Conservation (phyloP, 768 basidiomycete species). For the Trametes meyenii region DNA sequence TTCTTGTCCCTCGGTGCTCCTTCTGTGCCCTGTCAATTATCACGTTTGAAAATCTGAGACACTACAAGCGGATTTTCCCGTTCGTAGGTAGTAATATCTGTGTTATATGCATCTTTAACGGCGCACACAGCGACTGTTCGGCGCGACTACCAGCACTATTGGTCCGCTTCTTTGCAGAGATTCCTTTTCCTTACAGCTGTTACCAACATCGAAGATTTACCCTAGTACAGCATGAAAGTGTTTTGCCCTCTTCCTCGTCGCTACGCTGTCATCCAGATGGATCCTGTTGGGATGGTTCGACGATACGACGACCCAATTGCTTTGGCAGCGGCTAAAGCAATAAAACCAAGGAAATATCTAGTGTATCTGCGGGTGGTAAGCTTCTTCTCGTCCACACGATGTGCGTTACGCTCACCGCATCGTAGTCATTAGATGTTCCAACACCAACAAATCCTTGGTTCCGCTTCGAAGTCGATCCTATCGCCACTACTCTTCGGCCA, state of each 20-base stretch:
- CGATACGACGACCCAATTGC: neutral
- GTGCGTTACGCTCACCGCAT: neutral
- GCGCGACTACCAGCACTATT: too few relatives aligned
- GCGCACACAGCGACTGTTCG: too few relatives aligned
- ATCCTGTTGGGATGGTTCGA: slow-evolving; percentile 9
- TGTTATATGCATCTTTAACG: too few relatives aligned
- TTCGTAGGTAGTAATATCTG: too few relatives aligned
- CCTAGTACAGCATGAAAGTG: neutral
- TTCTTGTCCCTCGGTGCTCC: too few relatives aligned
- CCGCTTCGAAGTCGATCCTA: neutral
- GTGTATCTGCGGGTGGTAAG: neutral
- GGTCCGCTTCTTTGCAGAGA: too few relatives aligned
- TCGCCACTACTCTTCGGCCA: neutral
- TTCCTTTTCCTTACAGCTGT: too few relatives aligned
- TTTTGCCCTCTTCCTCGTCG: neutral
- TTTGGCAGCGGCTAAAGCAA: neutral
- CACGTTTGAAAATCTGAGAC: too few relatives aligned
- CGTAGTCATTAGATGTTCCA: neutral
- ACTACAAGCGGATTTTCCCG: too few relatives aligned
- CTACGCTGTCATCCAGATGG: slow-evolving; percentile 9
- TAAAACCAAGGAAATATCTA: slow-evolving; percentile 3
- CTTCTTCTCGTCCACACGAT: neutral
- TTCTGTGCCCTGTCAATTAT: too few relatives aligned
- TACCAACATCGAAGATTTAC: too few relatives aligned
- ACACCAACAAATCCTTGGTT: slow-evolving; percentile 1